phyloP scores from a whole-genome alignment of 2,329 filamentous ascomycete species.

The Scolecobasidium constrictum region DNA sequence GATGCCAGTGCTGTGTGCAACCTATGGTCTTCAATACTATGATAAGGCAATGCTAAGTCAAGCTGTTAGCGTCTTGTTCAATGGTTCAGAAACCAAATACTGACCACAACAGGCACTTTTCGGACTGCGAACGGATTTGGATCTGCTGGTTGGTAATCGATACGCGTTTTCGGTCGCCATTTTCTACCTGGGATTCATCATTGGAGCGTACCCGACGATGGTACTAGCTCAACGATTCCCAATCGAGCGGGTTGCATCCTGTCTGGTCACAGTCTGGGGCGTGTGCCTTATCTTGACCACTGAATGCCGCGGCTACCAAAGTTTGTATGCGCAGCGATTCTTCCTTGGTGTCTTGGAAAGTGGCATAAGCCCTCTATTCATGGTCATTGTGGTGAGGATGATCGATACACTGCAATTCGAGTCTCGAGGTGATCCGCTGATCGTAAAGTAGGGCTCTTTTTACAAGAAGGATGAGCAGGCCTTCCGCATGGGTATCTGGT shows the following conservation, averaged over 20 bases:
- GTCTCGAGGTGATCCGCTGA: no score
- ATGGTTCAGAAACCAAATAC: background rate
- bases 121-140: conserved; percentile 30
- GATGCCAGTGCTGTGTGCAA: conserved; percentile 35
- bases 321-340: conserved; percentile 28
- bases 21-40: conserved; percentile 38
- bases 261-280: conserved; percentile 26
- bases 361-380: conserved; percentile 39
- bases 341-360: conserved; percentile 39
- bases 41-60: conserved; percentile 45
- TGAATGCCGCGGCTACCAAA: conserved; percentile 17
- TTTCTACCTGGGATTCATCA: conserved; percentile 40
- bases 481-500: conserved; percentile 13
- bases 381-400: conserved; percentile 28
- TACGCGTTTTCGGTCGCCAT: conserved; percentile 36
- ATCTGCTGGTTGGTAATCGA: conserved; percentile 29
- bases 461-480: conserved; percentile 16
- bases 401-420: no score
- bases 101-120: conserved; percentile 25
- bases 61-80: conserved; percentile 27
- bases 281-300: conserved; percentile 29
- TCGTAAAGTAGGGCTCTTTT: conserved; percentile 5
- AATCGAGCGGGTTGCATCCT: conserved; percentile 34
- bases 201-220: conserved; percentile 35
- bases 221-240: conserved; percentile 34